Evolutionary conservation across 768 basidiomycete species (phyloP).

Genomic region (Tricholoma hemisulphureum): DNA sequence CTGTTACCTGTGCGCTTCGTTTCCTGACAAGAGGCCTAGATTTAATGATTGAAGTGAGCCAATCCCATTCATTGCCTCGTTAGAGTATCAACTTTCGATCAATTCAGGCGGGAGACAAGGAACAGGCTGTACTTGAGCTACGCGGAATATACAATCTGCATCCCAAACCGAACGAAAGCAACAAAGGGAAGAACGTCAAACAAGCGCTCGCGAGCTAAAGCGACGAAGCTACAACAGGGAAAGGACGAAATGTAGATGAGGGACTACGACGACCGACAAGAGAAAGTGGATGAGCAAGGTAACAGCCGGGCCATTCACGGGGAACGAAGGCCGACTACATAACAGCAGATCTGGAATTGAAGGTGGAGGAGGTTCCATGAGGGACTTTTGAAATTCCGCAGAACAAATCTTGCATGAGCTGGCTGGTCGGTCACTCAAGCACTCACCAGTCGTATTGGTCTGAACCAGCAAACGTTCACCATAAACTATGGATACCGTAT

Average conservation of each 20-base stretch:
- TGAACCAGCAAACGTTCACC: too few relatives aligned
- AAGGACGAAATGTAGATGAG: neutral
- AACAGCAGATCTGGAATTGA: too few relatives aligned
- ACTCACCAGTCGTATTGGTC: too few relatives aligned
- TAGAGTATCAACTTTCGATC: neutral
- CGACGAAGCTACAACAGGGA: constrained; percentile 9
- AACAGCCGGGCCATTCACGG: neutral
- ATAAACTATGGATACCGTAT: neutral
- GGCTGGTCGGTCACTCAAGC: too few relatives aligned
- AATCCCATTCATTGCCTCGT: neutral
- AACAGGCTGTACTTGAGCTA: constrained; percentile 88
- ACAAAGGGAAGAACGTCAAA: constrained; percentile 45
- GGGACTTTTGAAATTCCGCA: too few relatives aligned
- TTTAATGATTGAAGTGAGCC: constrained; percentile 79
- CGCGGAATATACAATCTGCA: constrained; percentile 74
- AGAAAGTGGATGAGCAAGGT: neutral
- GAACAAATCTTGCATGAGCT: too few relatives aligned
- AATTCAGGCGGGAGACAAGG: constrained; percentile 76
- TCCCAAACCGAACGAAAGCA: constrained; percentile 44
- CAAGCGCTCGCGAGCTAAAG: constrained; percentile 29
- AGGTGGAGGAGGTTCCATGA: too few relatives aligned
- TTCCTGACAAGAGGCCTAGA: constrained; percentile 39
- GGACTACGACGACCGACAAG: neutral
- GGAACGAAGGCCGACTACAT: too few relatives aligned
- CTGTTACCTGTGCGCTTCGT: constrained; percentile 8